These are phyloP conservation scores for Hamigera avellanea DNA, from an alignment of 495 filamentous ascomycete species.

Conservation along the genomic window DNA sequence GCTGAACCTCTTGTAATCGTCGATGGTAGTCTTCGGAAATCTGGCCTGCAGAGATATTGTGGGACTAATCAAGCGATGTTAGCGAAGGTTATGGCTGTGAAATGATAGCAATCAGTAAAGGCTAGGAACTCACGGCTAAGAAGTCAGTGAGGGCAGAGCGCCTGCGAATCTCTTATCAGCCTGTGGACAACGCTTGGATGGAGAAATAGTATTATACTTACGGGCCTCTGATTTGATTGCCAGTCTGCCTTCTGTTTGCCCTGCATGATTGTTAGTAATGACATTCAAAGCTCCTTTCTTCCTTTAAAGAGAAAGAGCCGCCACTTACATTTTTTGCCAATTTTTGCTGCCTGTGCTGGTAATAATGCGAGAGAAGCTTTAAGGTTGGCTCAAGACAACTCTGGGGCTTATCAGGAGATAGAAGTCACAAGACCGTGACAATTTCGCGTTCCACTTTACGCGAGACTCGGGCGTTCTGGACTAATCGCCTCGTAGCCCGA, in stretches of 20 bases:
- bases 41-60: constrained; percentile 79
- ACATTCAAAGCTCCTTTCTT: not conserved
- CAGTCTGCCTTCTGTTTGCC: constrained; percentile 29
- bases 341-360: no score
- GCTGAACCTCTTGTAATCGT: constrained; percentile 30
- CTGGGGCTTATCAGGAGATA: not conserved
- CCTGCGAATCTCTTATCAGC: constrained; percentile 18
- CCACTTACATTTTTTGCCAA: not conserved
- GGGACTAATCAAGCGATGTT: constrained; percentile 38
- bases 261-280: constrained; percentile 14
- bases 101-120: not conserved
- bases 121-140: constrained; percentile 45
- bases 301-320: not conserved
- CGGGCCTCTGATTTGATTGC: constrained; percentile 51
- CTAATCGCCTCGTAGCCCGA: constrained; percentile 5
- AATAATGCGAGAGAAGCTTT: not conserved
- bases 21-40: constrained; percentile 56
- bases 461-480: constrained; percentile 11
- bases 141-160: constrained; percentile 76
- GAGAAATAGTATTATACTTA: constrained; percentile 26
- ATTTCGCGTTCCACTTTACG: constrained; percentile 41
- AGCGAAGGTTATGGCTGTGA: constrained; percentile 1
- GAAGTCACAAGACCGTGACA: constrained; percentile 30
- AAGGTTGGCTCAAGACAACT: constrained; percentile 1
- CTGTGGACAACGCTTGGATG: not conserved